Conservation (phyloP, 331 rosid species). For the Ulmus americana region DNA sequence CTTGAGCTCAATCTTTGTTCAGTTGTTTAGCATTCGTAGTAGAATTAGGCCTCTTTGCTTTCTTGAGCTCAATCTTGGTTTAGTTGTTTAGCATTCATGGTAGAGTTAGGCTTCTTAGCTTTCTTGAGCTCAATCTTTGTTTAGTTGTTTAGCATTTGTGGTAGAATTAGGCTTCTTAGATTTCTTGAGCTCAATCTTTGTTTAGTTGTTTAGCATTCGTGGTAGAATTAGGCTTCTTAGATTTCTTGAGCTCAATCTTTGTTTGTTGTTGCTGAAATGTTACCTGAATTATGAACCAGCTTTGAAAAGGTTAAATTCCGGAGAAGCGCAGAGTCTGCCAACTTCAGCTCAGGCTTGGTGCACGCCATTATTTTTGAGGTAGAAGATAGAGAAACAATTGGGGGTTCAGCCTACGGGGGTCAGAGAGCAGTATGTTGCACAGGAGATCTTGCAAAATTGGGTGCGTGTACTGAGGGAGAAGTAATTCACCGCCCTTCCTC, state of each 20-base stretch:
- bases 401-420: slow-evolving; percentile 98
- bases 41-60: background rate
- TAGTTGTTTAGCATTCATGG: background rate
- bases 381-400: slow-evolving; percentile 86
- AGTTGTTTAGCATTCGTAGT: background rate
- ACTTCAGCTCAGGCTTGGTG: slow-evolving; percentile 64
- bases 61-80: background rate
- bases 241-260: background rate
- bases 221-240: background rate
- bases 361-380: slow-evolving; percentile 91
- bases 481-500: slow-evolving; percentile 66
- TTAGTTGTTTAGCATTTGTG: background rate
- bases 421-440: slow-evolving; percentile 98
- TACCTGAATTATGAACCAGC: slow-evolving; percentile 43
- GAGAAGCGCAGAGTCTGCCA: slow-evolving; percentile 54
- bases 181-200: background rate
- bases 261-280: slow-evolving; percentile 9
- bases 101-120: background rate
- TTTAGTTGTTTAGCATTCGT: background rate
- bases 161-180: background rate
- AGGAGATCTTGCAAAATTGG: slow-evolving; percentile 79
- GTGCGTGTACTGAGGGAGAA: slow-evolving; percentile 80
- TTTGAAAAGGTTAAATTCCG: slow-evolving; percentile 68
- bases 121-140: background rate
- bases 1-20: background rate